Evolutionary conservation across 176 grass and related monocot species (phyloP).

Genomic region (Musa beccarii): DNA sequence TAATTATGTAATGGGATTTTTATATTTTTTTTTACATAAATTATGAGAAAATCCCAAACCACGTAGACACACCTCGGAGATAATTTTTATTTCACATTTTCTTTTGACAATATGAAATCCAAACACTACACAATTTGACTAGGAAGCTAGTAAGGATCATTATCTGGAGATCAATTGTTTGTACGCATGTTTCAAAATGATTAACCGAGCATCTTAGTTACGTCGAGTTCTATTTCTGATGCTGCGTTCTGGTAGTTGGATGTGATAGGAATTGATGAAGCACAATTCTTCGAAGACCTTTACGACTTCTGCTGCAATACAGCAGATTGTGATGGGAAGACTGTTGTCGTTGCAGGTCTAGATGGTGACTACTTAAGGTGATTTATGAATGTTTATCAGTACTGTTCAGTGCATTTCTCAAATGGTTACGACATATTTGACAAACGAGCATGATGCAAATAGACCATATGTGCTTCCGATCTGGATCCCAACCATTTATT

Average conservation of each 20-base stretch:
- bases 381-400: not conserved
- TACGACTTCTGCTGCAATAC: constrained; percentile 83
- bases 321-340: constrained; percentile 77
- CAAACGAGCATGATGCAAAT: not conserved
- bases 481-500: too few relatives aligned
- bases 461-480: not conserved
- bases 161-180: too few relatives aligned
- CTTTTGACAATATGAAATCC: too few relatives aligned
- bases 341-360: constrained; percentile 66
- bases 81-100: too few relatives aligned
- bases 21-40: not conserved
- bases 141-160: too few relatives aligned
- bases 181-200: too few relatives aligned
- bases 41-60: not conserved
- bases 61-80: not conserved
- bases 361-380: constrained; percentile 96
- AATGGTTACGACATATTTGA: not conserved
- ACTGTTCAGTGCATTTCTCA: not conserved
- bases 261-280: constrained; percentile 94
- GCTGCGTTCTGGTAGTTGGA: constrained; percentile 43
- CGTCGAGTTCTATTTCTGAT: constrained; percentile 17
- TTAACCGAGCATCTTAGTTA: too few relatives aligned
- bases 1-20: not conserved
- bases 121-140: too few relatives aligned
- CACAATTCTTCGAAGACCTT: constrained; percentile 82